Conservation (phyloP, 352 stramenopile genomes). For the Phytopythium kandeliae region DNA sequence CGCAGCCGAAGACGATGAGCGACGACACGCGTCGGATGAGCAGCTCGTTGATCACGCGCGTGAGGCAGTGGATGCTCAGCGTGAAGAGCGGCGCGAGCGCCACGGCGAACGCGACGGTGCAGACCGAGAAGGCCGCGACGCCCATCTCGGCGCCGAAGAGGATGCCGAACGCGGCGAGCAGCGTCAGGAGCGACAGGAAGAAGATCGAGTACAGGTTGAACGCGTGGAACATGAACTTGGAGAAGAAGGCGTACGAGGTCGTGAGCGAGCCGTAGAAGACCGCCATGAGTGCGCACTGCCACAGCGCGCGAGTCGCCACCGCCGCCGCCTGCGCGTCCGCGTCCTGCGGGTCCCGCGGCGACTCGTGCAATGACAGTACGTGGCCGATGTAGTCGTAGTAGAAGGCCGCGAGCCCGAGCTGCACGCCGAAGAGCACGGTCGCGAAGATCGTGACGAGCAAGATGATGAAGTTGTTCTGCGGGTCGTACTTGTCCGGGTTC, state of each 20-base stretch:
- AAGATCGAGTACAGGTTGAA: constrained; percentile 79
- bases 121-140: constrained; percentile 43
- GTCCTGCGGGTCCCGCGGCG: no score
- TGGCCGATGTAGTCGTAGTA: constrained; percentile 75
- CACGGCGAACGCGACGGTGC: constrained; percentile 53
- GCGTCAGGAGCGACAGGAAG: constrained; percentile 54
- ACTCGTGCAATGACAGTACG: constrained; percentile 27
- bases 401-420: constrained; percentile 72
- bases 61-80: constrained; percentile 78
- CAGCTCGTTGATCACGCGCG: constrained; percentile 73
- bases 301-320: constrained; percentile 28
- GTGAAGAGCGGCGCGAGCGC: constrained; percentile 77
- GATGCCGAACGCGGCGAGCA: constrained; percentile 59
- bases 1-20: constrained; percentile 80
- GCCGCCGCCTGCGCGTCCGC: constrained; percentile 11
- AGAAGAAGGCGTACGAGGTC: constrained; percentile 72
- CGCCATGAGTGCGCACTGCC: constrained; percentile 62
- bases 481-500: constrained; percentile 80
- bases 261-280: constrained; percentile 70
- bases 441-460: constrained; percentile 77
- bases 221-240: constrained; percentile 69
- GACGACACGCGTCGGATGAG: constrained; percentile 74
- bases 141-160: constrained; percentile 56
- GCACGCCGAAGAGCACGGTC: constrained; percentile 70
- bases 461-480: constrained; percentile 82